Evolutionary conservation across 1,284 basidiomycete genomes (phyloP).

Genomic region (Cryptococcus amylolentus): DNA sequence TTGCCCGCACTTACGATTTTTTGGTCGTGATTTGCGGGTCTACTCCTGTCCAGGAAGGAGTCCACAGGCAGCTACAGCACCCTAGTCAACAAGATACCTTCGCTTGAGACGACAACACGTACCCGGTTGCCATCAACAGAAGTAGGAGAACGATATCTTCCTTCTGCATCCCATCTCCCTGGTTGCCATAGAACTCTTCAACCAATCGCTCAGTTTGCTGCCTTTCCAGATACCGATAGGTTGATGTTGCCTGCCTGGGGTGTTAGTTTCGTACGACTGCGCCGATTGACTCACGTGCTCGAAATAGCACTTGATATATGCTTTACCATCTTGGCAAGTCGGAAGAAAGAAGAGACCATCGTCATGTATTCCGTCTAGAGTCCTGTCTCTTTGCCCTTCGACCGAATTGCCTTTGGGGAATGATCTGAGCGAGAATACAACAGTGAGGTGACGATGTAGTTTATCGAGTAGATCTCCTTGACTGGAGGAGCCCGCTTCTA

Average conservation of each 20-base stretch:
- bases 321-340: neutral
- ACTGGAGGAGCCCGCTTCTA: neutral
- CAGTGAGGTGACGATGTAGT: slow-evolving; percentile 3
- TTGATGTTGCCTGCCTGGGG: neutral
- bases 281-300: neutral
- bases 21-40: slow-evolving; percentile 1
- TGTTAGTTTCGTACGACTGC: neutral
- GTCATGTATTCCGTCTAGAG: neutral
- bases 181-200: neutral
- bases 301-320: slow-evolving; percentile 3
- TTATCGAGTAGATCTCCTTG: slow-evolving; percentile 1
- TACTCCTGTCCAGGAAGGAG: slow-evolving; percentile 5
- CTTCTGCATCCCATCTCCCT: neutral
- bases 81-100: neutral
- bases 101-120: neutral
- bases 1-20: neutral
- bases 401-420: slow-evolving; percentile 3
- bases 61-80: slow-evolving; percentile 1
- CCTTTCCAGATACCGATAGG: slow-evolving; percentile 1
- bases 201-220: neutral
- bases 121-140: slow-evolving; percentile 4
- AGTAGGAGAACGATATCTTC: slow-evolving; percentile 1
- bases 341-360: neutral
- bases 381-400: neutral
- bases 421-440: slow-evolving; percentile 1